Evolutionary conservation across 345 rosid genomes (phyloP), one percentile per base, ranked within the genome.

Genomic region (Anastatica hierochuntica): DNA sequence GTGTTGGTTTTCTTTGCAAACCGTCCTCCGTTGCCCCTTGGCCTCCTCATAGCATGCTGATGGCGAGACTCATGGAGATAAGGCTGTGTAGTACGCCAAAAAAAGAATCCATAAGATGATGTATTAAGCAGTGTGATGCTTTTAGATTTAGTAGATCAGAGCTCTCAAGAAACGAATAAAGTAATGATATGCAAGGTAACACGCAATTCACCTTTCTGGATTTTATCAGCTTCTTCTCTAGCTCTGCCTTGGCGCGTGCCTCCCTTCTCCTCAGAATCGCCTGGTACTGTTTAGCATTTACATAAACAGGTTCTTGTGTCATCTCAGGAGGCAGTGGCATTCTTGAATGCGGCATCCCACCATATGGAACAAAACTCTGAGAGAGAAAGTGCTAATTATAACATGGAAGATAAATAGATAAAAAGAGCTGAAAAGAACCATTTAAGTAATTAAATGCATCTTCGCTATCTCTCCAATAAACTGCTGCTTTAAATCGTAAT

Each of bases 1-100:
- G 7, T 49, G 30, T 54, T 71, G 0, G 67, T 69, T 79, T 85
- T 92, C 90, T 80, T 92, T 4, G 95, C 97, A 73, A 88, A 92
- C 43, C 98, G 85, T 21, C 98, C 97, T 42, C 98, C 97, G 24
- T 56, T 76, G 23, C 88, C 83, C 68, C 98, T 79, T 35, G 79
- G 79, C 70, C 98, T 81, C 67, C 90, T 80, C 87, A 92, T 76
- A 8, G 98, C 95, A 77, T 92, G 98, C 70, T 78, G 88, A 73
- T 92, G 98, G 50, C 98, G 82, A 17, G 98, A 92, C 71, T 92
- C 98, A 26, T 92, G 98, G 67, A 92, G 97, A 75, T 88, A 92
- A 3, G 98, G 97, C 97, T 88, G 74, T 38, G 49, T 24, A 54
- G n/a, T 20, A 46, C 3, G 2, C 10, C 47, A 37, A 10, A 34